phyloP scores from a whole-genome alignment of 2,329 filamentous ascomycete species.

The Aspergillus transmontanensis region DNA sequence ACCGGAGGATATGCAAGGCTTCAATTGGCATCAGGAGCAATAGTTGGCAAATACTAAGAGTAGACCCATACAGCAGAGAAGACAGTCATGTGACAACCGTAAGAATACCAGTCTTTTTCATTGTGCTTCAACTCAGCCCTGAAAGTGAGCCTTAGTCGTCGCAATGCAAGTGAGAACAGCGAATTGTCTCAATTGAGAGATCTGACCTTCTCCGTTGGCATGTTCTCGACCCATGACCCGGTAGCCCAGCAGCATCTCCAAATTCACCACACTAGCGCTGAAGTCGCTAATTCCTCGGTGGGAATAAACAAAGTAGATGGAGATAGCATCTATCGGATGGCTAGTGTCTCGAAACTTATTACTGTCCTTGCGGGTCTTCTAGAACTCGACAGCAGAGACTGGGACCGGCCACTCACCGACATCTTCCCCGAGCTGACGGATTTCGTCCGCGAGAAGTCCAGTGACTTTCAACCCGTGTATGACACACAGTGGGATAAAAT shows the following conservation, averaged over 20 bases:
- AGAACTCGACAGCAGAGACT: constrained; percentile 36
- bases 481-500: constrained; percentile 52
- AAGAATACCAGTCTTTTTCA: background rate
- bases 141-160: constrained; percentile 21
- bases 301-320: constrained; percentile 43
- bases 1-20: background rate
- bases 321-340: constrained; percentile 48
- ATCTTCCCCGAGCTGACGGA: constrained; percentile 46
- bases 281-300: constrained; percentile 30
- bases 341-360: constrained; percentile 44
- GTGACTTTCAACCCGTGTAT: constrained; percentile 31
- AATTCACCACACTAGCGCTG: constrained; percentile 39
- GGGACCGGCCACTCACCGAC: constrained; percentile 50
- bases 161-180: constrained; percentile 15
- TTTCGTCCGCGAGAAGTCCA: constrained; percentile 23
- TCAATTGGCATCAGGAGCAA: background rate
- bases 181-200: constrained; percentile 27
- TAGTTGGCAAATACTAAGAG: background rate
- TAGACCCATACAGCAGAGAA: background rate
- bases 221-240: constrained; percentile 43
- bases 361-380: constrained; percentile 44
- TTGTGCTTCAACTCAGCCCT: background rate
- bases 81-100: background rate
- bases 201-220: constrained; percentile 43
- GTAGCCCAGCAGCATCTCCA: constrained; percentile 31